Evolutionary conservation across 345 rosid genomes (phyloP), one percentile per base, ranked within the genome.

Genomic region (Hypericum androsaemum): DNA sequence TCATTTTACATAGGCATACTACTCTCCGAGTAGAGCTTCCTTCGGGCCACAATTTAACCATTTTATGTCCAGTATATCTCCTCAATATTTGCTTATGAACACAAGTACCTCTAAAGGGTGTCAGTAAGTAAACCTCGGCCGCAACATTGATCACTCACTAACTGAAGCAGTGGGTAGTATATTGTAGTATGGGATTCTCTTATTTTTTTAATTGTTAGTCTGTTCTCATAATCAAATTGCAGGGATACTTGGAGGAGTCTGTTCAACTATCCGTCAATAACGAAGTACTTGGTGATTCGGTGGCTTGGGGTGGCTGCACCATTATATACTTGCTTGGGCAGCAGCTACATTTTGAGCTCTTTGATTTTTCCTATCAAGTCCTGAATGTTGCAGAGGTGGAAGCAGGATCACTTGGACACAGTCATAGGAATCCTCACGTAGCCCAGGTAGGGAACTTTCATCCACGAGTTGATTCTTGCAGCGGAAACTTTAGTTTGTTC

Each of bases 241-340:
- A 92, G 97, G 95, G 94, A 50, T 83, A 88, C 65, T 76, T 92
- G 53, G 95, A 92, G 74, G 88, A 88, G 45, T 74, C 74, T 62
- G 71, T 66, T 60, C 77, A 71, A 55, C 66, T 61, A 35, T 71
- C 73, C 15, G 73, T 50, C 44, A 86, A 75, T 65, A 72, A 75
- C 12, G 90, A 88, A 60, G 63, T 74, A 56, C 80, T 85, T 10
- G 98, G 95, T 6, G 98, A 92, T 64, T 85, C 95, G 8, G 75
- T 88, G 57, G 95, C 98, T 42, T 88, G 98, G 97, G 98, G 98
- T 53, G 94, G 98, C 47, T 92, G 98, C 64, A 92, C 98, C 54
- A 80, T 92, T 59, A 81, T 88, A 39, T 88, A 83, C 80, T 69
- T 88, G 72, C 98, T 92, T 10, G 98, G 98, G 15, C 98, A 92